These are phyloP conservation scores for Alternaria arborescens DNA, from an alignment of 2,329 filamentous ascomycete species.

Conservation along the genomic window DNA sequence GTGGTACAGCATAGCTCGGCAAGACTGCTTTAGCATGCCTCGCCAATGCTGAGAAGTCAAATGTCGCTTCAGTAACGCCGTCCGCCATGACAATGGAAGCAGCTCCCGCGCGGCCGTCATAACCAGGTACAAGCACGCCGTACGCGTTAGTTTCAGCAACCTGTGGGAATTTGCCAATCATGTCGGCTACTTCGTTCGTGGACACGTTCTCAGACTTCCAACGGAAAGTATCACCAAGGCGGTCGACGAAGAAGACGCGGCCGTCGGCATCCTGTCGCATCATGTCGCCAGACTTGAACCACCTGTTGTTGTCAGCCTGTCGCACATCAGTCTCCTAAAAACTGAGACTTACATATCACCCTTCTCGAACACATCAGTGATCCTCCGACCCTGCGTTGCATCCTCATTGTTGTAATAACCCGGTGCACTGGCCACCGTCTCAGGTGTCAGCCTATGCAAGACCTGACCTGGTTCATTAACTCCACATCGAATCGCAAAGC, in stretches of 20 bases:
- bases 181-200: constrained; percentile 56
- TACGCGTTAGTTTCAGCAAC: constrained; percentile 57
- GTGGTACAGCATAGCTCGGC: constrained; percentile 57
- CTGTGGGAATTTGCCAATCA: constrained; percentile 52
- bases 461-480: constrained; percentile 49
- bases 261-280: constrained; percentile 47
- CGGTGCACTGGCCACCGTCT: constrained; percentile 30
- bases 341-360: constrained; percentile 47
- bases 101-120: constrained; percentile 57
- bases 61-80: constrained; percentile 39
- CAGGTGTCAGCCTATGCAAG: constrained; percentile 43
- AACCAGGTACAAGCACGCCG: constrained; percentile 54
- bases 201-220: constrained; percentile 59
- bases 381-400: constrained; percentile 42
- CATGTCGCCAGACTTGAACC: constrained; percentile 52
- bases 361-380: constrained; percentile 49
- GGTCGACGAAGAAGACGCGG: constrained; percentile 50
- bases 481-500: constrained; percentile 46
- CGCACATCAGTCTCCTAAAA: neutral
- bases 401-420: constrained; percentile 48
- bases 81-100: constrained; percentile 53
- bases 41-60: constrained; percentile 49
- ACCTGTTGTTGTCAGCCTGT: constrained; percentile 28
- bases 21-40: constrained; percentile 51
- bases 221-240: constrained; percentile 52